These are phyloP conservation scores for Peniophora sp. DNA, from an alignment of 1,284 basidiomycete species.

Conservation along the genomic window DNA sequence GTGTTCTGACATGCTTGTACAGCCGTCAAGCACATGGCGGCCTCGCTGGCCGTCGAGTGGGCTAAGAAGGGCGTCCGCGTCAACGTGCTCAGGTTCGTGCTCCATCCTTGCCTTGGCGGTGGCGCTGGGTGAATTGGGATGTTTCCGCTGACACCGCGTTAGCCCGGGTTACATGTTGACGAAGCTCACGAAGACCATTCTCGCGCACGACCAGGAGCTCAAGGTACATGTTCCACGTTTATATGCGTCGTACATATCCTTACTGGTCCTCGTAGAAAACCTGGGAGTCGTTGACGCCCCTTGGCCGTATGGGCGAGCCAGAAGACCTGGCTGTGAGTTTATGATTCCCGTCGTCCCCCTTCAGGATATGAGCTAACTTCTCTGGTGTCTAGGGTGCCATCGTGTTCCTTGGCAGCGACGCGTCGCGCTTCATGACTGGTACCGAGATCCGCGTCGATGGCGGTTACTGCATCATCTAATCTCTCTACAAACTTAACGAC, in stretches of 20 bases:
- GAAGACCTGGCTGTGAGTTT: conserved; percentile 61
- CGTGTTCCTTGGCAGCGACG: conserved; percentile 81
- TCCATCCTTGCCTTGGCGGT: background rate
- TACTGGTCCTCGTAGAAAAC: conserved; percentile 46
- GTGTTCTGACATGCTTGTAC: conserved; percentile 2
- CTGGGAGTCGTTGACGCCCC: conserved; percentile 80
- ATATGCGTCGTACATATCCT: background rate
- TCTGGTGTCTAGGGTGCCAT: conserved; percentile 56
- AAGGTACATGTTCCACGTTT: conserved; percentile 39
- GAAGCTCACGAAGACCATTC: conserved; percentile 74
- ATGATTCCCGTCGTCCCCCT: background rate
- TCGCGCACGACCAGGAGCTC: conserved; percentile 64
- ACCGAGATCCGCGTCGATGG: conserved; percentile 82
- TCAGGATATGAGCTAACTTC: conserved; percentile 4
- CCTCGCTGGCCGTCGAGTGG: conserved; percentile 85
- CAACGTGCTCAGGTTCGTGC: conserved; percentile 63
- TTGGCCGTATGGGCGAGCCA: conserved; percentile 64
- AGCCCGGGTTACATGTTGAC: conserved; percentile 91
- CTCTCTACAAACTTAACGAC: too few relatives aligned
- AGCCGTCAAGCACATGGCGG: conserved; percentile 87
- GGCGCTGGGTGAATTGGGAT: background rate
- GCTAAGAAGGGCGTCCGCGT: conserved; percentile 80
- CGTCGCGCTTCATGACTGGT: conserved; percentile 82
- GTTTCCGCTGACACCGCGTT: conserved; percentile 1
- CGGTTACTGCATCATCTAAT: conserved; percentile 68